Evolutionary conservation across 139 green algal genomes (phyloP), one percentile per base, ranked within the genome.

Genomic region (Bryopsis sp.): DNA sequence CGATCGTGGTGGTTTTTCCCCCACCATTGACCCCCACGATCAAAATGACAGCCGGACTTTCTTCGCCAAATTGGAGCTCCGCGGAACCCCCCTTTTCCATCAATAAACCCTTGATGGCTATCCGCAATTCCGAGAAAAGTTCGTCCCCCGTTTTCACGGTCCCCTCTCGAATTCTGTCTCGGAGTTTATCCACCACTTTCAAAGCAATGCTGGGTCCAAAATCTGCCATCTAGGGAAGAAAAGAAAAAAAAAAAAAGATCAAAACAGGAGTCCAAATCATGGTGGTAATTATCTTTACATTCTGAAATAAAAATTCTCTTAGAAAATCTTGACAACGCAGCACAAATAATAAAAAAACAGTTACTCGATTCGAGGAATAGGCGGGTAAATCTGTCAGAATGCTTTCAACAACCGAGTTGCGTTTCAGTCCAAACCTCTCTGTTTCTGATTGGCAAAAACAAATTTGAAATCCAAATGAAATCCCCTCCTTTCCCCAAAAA

Each of bases 11-110:
- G 2, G 92, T 98, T 75, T 99, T 98, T 46, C 94, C 94, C 4
- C 88, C 91, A 33, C 94, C 94, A 73, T 99, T 99, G 33, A 99
- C 94, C 7, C 94, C 94, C n/a, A 96, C 88, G 31, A 97, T 81
- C 37, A 97, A 73, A 19, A 95, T 46, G 4, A 94, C 86, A 0
- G 79, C 78, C 3, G 87, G 88, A 32, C 71, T 65, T 32, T 62
- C 71, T 5, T 70, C 75, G 0, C 48, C 64, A 15, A 86, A 47
- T 24, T 33, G 24, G 19, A 59, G 58, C 4, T 28, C 39, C 7
- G 34, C 24, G 48, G 3, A 36, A 34, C 58, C 70, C 8, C 34
- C 58, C 29, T 67, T 67, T 39, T 75, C 8, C 29, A 39, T 43
- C 22, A 81, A 50, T 2, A 74, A 72, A 48, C 67, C 34, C 31